These are phyloP conservation scores for Phytophthora megakarya DNA, from an alignment of 352 stramenopile genomes.

Conservation along the genomic window DNA sequence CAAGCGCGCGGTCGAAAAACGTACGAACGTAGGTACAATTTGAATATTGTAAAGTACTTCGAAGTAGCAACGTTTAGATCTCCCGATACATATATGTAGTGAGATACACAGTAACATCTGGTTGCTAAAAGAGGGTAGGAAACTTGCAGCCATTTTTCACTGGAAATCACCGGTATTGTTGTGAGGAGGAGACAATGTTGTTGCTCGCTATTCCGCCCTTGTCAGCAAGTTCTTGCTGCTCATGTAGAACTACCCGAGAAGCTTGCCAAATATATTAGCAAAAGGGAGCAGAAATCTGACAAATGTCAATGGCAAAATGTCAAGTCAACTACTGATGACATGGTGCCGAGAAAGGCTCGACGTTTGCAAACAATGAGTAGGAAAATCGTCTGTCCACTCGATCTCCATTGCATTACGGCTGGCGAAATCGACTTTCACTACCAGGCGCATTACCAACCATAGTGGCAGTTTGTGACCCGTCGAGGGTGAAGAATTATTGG, in stretches of 20 bases:
- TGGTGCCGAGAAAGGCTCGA: slow-evolving; percentile 15
- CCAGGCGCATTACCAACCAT: slow-evolving; percentile 7
- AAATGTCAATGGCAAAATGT: background rate
- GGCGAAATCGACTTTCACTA: slow-evolving; percentile 7
- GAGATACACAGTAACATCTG: slow-evolving; percentile 8
- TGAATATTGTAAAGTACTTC: background rate
- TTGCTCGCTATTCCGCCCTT: background rate
- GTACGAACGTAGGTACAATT: slow-evolving; percentile 26
- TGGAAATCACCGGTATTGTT: slow-evolving; percentile 1
- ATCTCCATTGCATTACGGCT: background rate
- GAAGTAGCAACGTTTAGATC: slow-evolving; percentile 16
- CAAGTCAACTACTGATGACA: slow-evolving; percentile 12
- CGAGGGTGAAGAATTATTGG: slow-evolving; percentile 4
- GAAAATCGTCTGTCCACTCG: slow-evolving; percentile 14
- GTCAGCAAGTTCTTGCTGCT: background rate
- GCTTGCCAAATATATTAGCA: background rate
- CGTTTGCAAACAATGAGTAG: background rate
- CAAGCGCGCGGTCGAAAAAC: slow-evolving; percentile 14
- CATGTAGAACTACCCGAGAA: no score
- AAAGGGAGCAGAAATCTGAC: background rate
- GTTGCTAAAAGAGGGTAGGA: slow-evolving; percentile 12
- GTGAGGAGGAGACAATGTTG: slow-evolving; percentile 2
- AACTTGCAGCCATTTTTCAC: slow-evolving; percentile 12
- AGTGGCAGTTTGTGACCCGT: slow-evolving; percentile 6
- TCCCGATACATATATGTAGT: no score